Base-by-base conservation (phyloP, 2,329 filamentous ascomycete genomes). In the Ramichloridium luteum region DNA sequence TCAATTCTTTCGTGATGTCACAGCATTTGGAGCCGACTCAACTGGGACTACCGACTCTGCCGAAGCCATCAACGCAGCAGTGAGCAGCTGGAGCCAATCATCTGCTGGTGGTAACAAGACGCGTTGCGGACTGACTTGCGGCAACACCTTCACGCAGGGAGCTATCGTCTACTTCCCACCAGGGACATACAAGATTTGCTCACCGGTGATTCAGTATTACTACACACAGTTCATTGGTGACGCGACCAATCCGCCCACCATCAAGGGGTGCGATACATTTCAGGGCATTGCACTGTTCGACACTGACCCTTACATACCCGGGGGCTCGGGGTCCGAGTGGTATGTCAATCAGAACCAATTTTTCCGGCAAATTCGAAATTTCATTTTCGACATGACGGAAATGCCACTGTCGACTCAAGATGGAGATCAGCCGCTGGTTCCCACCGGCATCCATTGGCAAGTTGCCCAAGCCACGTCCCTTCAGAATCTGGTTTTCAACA, bases 161-260 rank as follows among this genome's bases (percentile, higher is more conserved):
- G 88, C 83, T 16, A 61, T 94, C 9, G 74, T 94, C 31, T 94
- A 92, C 65, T 93, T 94, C 64, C 86, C 85, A 25, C 67, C 81
- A 8, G 86, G 86, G 43, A 90, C 76, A 35, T 94, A 94, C 51
- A 50, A 80, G 13, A 77, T 94, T 45, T 83, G 74, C 51, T 68
- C 65, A 48, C 81, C 86, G 14, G 73, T 96, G 41, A 60, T 85
- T 29, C 78, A 84, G 54, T 79, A 78, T 58, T 94, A 94, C 67
- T 93, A 93, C 64, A 93, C 86, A 6, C 85, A 93, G 57, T 72
- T 96, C 39, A 67, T 94, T 18, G 86, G 86, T 34, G 84, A 94
- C 61, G 74, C 77, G 29, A 48, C 70, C 46, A 64, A 68, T 40
- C 58, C 75, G 8, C 85, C 86, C 3, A 61, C 61, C 4, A 54